Base-by-base conservation (phyloP, 1,139 yeast species). In the Yamadazyma taylorii region DNA sequence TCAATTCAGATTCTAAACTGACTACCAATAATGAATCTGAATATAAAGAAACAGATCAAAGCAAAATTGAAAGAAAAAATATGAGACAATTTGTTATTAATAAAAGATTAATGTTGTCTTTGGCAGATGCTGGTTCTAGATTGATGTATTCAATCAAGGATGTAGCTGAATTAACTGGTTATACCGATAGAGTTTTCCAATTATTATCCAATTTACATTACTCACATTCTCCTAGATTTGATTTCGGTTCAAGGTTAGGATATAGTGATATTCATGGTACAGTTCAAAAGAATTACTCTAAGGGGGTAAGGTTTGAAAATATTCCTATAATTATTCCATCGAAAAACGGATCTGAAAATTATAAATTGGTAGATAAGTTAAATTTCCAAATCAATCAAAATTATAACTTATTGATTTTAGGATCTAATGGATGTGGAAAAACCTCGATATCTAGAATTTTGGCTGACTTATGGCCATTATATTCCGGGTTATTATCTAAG, bases 71-170 rank as follows among this genome's bases (percentile, higher is more conserved):
- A 48, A 63, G 73, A 35, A 73, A 73, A 42, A 82, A 81, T 52
- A 88, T 90, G 89, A 82, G 88, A 51, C 90, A 86, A 51, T 90
- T 89, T 51, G 85, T 89, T 50, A 89, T 89, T 41, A 90, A 89
- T 66, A 90, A 90, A 64, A 75, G 97, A 52, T 74, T 90, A 48
- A 82, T 90, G 86, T 73, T 90, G 50, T 84, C 94, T 5, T 73
- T 90, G 56, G 96, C 97, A 1, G 97, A 90, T 64, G 96, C 97
- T 0, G 97, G 97, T 5, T 86, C 95, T n/a, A 74, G 97, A 47
- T 75, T 90, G 66, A 89, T 90, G 96, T 88, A 88, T 59, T 88
- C 97, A 2, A 85, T 89, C 49, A 89, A 90, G 58, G 97, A 89
- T 60, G 76, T 90, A n/a, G 85, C 95, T 11, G 92, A 84, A 59